Base-by-base conservation (phyloP, 345 rosid species). In the Corchorus olitorius region DNA sequence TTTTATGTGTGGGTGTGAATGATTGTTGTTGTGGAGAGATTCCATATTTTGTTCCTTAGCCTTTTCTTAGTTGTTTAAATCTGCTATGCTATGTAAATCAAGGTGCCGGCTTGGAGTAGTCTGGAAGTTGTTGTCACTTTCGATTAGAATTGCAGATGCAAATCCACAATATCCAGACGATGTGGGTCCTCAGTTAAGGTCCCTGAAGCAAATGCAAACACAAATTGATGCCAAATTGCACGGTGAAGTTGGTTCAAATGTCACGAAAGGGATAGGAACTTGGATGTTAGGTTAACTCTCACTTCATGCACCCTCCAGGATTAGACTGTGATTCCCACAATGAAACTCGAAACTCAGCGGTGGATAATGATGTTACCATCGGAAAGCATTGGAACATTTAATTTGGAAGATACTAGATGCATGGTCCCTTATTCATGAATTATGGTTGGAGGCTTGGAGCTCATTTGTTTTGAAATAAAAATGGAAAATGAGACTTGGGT, bases 11-110 rank as follows among this genome's bases (percentile, higher is more conserved):
- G 6, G 43, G 34, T 15, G 19, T 11, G 59, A 66, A 60, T 54
- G 66, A 17, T 65, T 58, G 53, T 53, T 55, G 43, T 55, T 27
- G 27, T 27, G 27, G 59, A 22, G 53, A 59, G 75, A 77, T 67
- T 54, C 75, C 79, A 41, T 45, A 19, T 16, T 64, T 74, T 77
- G 75, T 71, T 63, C 55, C 66, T 16, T 62, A 15, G 74, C 65
- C 39, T 27, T 58, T 49, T 2, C 27, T 27, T 27, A 27, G 27
- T 12, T 11, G 63, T 53, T 55, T 37, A 37, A 16, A 54, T 35
- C 54, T 35, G 56, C 72, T 13, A 34, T 35, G 74, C 58, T 46
- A 27, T 4, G 61, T 45, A 70, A 52, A 27, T 27, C 27, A 27
- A 27, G n/a, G 35, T 67, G 39, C 56, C 19, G 54, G 55, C 74